Conservation (phyloP, 2,329 filamentous ascomycete species). For the Fusarium sp. region DNA sequence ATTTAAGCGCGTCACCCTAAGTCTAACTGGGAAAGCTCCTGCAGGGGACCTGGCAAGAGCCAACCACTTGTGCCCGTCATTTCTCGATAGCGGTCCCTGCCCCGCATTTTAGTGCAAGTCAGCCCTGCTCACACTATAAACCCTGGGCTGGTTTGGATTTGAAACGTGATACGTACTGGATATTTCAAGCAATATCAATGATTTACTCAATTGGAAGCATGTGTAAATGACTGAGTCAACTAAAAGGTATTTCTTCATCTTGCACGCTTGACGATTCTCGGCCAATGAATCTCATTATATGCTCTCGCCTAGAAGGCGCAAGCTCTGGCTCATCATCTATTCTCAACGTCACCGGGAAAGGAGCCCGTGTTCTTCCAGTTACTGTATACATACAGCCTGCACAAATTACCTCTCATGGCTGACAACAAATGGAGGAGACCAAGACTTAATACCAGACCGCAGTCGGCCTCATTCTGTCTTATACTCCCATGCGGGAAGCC, state of each 20-base stretch:
- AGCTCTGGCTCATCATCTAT: neutral
- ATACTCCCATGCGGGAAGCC: slow-evolving; percentile 4
- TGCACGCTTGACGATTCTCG: too few relatives aligned
- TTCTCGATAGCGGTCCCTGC: slow-evolving; percentile 1
- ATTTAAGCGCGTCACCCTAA: slow-evolving; percentile 8
- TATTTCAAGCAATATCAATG: neutral
- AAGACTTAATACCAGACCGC: neutral
- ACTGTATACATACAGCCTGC: too few relatives aligned
- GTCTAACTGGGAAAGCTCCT: slow-evolving; percentile 2
- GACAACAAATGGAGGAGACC: neutral
- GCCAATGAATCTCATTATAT: neutral
- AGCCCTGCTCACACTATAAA: slow-evolving; percentile 16
- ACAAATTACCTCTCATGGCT: neutral
- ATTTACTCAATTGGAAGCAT: too few relatives aligned
- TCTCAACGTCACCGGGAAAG: neutral
- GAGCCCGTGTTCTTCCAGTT: neutral
- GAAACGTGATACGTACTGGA: neutral
- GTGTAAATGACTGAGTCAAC: too few relatives aligned
- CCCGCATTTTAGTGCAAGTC: slow-evolving; percentile 21
- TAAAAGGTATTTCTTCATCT: too few relatives aligned
- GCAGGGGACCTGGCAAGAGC: slow-evolving; percentile 2
- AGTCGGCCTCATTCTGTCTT: slow-evolving; percentile 8
- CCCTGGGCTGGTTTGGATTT: neutral
- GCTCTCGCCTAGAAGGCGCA: neutral
- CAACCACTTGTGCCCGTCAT: slow-evolving; percentile 17